Evolutionary conservation across 805 yeast genomes (phyloP).

Genomic region (Monosporozyma aquatica): DNA sequence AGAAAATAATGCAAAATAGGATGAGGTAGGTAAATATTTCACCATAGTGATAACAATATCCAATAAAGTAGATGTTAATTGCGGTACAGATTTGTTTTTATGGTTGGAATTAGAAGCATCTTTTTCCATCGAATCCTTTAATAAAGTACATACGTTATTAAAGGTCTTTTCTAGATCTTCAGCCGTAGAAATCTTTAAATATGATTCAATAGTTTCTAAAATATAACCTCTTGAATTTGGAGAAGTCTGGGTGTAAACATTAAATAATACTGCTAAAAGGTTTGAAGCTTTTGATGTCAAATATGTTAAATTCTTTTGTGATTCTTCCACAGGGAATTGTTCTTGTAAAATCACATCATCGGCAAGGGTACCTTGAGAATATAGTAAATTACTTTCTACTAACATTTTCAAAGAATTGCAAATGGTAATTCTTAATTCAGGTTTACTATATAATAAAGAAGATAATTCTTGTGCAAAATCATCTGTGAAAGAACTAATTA

Average conservation of each 20-base stretch:
- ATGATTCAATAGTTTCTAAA: constrained; percentile 77
- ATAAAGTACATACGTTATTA: constrained; percentile 72
- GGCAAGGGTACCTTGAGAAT: constrained; percentile 48
- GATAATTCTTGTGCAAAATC: constrained; percentile 70
- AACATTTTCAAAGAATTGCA: constrained; percentile 73
- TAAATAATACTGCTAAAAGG: constrained; percentile 76
- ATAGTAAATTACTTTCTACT: constrained; percentile 59
- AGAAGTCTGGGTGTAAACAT: constrained; percentile 82
- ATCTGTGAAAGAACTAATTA: constrained; percentile 54
- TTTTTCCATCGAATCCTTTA: constrained; percentile 65
- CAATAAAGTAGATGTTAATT: constrained; percentile 74
- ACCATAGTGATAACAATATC: constrained; percentile 84
- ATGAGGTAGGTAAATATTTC: constrained; percentile 63
- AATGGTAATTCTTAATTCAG: constrained; percentile 67
- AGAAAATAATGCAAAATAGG: constrained; percentile 66
- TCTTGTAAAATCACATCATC: constrained; percentile 52
- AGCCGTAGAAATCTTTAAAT: constrained; percentile 57
- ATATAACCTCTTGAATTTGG: constrained; percentile 79
- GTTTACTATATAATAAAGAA: constrained; percentile 63
- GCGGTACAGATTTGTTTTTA: constrained; percentile 25
- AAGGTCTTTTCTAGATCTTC: constrained; percentile 68
- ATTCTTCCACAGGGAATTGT: constrained; percentile 47
- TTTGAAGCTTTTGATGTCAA: constrained; percentile 62
- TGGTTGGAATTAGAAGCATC: constrained; percentile 29
- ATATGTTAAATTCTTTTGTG: constrained; percentile 51